Base-by-base conservation (phyloP, 225 moss, liverwort and hornwort genomes). In the Anthoceros angustus region DNA sequence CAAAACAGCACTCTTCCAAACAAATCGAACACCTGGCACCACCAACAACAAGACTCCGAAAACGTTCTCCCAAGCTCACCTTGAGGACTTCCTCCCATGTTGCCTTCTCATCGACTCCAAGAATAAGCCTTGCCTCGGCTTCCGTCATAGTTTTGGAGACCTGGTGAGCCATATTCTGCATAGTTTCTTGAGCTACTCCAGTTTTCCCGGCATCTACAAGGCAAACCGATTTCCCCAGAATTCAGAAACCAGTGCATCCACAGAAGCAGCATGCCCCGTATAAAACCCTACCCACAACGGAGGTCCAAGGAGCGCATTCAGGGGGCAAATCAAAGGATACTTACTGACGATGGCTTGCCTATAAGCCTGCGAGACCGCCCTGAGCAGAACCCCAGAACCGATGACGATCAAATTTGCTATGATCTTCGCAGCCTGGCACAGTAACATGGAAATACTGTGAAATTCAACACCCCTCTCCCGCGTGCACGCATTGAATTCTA, bases 181-280 rank as follows among this genome's bases (percentile, higher is more conserved):
- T 79, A 24, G 95, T 91, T 87, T 95, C 95, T 70, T 95, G 95
- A 67, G 95, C 95, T 78, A 91, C 91, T 43, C 95, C 91, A 20
- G 85, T 73, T 75, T 87, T 95, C 41, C 81, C 75, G 7, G 91
- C 91, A 65, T 95, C 80, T 83, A 69, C 61, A 65, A 42, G 41
- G 42, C 62, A 18, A 16, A 62, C 8, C 21, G 10, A 62, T 8
- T 10, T 24, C 68, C 25, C 8, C 45, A 32, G 8, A 55, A 23
- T 32, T 32, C 7, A 10, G 9, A 14, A 5, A 12, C 0, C n/a
- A 41, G 41, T 41, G 32, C 4, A 32, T 32, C 32, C 32, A 32
- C 32, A 32, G 32, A 32, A 1, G 32, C 32, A 32, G 32, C 32
- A 32, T 32, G 32, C 32, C 32, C 32, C 32, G 32, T 32, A 32